Evolutionary conservation across 345 rosid species (phyloP).

Genomic region (Sisymbrium altissimum): DNA sequence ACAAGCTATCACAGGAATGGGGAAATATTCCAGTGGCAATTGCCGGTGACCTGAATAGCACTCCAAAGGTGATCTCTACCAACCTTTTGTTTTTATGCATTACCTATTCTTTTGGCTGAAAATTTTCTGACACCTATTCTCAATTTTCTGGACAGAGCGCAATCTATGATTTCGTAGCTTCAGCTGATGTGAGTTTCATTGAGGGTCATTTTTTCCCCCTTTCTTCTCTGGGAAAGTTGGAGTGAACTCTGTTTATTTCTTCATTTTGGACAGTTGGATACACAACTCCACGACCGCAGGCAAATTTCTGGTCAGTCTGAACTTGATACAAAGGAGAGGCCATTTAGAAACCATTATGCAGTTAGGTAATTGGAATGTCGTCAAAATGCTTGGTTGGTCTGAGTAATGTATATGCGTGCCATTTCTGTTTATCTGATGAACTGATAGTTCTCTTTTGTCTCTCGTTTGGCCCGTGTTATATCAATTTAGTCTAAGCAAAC

Average conservation of each 20-base stretch:
- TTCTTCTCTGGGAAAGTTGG: background rate
- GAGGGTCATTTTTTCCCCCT: background rate
- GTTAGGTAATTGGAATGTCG: constrained; percentile 37
- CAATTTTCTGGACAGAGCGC: constrained; percentile 64
- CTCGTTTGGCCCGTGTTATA: background rate
- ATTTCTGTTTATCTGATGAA: background rate
- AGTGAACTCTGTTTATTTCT: constrained; percentile 4
- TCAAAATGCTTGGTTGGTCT: background rate
- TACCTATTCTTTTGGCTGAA: background rate
- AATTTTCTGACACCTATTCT: constrained; percentile 24
- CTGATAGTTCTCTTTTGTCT: background rate
- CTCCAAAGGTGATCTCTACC: constrained; percentile 61
- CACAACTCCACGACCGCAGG: constrained; percentile 58
- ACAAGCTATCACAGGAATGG: constrained; percentile 74
- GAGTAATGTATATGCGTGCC: background rate
- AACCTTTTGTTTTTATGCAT: background rate
- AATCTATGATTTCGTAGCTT: constrained; percentile 68
- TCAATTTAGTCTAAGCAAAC: constrained; percentile 3
- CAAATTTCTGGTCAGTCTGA: constrained; percentile 66
- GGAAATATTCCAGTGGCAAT: constrained; percentile 57
- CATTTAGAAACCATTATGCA: constrained; percentile 28
- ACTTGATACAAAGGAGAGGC: constrained; percentile 25
- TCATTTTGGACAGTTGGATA: constrained; percentile 58
- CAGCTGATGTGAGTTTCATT: constrained; percentile 68
- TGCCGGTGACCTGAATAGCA: constrained; percentile 46